phyloP scores from a whole-genome alignment of 140 eudicot species.

The Oenanthe javanica region DNA sequence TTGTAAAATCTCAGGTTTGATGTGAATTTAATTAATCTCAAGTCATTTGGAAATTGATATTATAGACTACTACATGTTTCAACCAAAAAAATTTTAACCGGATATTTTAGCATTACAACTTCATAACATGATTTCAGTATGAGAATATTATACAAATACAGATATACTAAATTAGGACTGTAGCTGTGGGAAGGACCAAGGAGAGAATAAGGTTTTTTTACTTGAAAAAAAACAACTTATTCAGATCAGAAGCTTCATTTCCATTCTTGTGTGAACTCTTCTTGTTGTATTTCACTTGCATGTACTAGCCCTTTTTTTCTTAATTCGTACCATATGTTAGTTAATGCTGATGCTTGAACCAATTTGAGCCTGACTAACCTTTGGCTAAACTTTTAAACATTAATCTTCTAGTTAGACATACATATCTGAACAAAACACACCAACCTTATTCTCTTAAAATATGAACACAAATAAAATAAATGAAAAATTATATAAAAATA shows the following conservation, averaged over 20 bases:
- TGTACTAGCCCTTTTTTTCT: not conserved
- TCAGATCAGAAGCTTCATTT: not conserved
- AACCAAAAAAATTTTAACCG: not conserved
- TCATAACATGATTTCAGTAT: not conserved
- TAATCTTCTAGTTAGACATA: no score
- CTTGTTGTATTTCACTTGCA: not conserved
- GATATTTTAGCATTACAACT: not conserved
- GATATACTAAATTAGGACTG: not conserved
- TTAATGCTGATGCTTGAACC: not conserved
- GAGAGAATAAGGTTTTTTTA: not conserved
- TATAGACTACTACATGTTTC: not conserved
- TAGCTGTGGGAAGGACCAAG: not conserved
- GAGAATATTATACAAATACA: not conserved
- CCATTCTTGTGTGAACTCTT: not conserved
- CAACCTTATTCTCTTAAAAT: no score
- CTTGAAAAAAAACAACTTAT: no score
- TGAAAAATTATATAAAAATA: no score
- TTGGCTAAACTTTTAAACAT: not conserved
- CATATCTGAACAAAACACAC: no score
- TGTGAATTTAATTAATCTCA: not conserved
- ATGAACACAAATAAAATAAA: no score
- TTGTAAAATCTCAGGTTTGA: not conserved
- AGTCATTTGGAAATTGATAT: not conserved
- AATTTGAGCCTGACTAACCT: not conserved
- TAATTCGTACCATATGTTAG: not conserved